Conservation (phyloP, 2,329 filamentous ascomycete genomes). For the Pestalotiopsis sp. region DNA sequence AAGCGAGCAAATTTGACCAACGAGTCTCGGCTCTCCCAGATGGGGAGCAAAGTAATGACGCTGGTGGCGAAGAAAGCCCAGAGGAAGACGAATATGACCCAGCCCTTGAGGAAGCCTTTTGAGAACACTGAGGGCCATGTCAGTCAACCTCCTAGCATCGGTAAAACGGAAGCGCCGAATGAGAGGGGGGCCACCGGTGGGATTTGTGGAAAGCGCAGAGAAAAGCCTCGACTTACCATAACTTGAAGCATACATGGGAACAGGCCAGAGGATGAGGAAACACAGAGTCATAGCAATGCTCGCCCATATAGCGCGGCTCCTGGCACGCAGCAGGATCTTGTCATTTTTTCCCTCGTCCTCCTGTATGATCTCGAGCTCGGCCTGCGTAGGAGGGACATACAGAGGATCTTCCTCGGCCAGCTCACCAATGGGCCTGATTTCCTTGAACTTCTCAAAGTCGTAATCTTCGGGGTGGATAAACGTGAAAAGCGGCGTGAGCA, state of each 20-base stretch:
- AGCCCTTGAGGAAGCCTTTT: conserved; percentile 73
- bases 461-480: neutral
- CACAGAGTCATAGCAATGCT: conserved; percentile 61
- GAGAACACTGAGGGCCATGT: conserved; percentile 22
- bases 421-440: neutral
- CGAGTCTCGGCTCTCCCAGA: conserved; percentile 69
- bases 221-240: conserved; percentile 16
- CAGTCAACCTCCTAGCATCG: too few species aligned
- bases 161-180: too few species aligned
- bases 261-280: conserved; percentile 29
- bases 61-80: conserved; percentile 75
- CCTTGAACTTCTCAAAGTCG: conserved; percentile 2
- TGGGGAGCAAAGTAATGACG: conserved; percentile 76
- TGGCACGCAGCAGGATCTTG: neutral
- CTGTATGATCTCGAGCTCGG: neutral
- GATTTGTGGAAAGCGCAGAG: too few species aligned
- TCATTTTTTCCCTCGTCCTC: neutral
- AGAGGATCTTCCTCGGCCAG: neutral
- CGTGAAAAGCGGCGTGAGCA: neutral
- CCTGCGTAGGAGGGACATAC: neutral
- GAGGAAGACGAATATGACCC: conserved; percentile 73
- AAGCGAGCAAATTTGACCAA: neutral
- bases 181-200: too few species aligned
- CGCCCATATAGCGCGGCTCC: conserved; percentile 42
- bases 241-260: conserved; percentile 30